Conservation (phyloP, 1,284 basidiomycete genomes). For the Leccinum angustisporum region DNA sequence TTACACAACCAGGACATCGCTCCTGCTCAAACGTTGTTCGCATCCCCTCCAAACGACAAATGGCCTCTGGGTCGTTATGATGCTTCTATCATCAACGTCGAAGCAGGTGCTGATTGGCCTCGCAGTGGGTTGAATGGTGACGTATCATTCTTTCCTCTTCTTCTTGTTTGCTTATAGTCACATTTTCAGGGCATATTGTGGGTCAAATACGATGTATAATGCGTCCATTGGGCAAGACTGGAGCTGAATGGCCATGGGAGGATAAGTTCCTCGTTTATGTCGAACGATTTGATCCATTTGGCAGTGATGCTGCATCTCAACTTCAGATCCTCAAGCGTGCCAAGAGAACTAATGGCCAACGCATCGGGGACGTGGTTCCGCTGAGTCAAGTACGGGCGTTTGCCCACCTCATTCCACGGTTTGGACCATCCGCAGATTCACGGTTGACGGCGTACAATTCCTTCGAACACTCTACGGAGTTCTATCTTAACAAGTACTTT, state of each 20-base stretch:
- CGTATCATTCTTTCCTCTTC: neutral
- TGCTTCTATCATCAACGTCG: neutral
- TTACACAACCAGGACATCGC: neutral
- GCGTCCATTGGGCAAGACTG: neutral
- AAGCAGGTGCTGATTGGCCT: neutral
- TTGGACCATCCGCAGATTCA: neutral
- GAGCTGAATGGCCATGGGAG: neutral
- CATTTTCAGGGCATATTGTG: neutral
- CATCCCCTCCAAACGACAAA: neutral
- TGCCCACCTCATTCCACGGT: neutral
- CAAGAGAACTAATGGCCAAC: neutral
- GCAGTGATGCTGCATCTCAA: neutral
- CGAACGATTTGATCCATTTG: neutral
- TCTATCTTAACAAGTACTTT: neutral
- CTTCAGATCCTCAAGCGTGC: neutral
- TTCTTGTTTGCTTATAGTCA: too few species aligned
- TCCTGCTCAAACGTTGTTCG: neutral
- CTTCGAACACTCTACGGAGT: neutral
- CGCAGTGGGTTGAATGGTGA: neutral
- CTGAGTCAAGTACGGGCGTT: neutral
- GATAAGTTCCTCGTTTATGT: neutral
- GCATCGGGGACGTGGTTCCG: neutral
- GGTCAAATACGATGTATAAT: neutral
- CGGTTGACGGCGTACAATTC: neutral
- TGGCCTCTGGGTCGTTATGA: neutral